Conservation (phyloP, 2,329 filamentous ascomycete genomes). For the Botrytis fabae region DNA sequence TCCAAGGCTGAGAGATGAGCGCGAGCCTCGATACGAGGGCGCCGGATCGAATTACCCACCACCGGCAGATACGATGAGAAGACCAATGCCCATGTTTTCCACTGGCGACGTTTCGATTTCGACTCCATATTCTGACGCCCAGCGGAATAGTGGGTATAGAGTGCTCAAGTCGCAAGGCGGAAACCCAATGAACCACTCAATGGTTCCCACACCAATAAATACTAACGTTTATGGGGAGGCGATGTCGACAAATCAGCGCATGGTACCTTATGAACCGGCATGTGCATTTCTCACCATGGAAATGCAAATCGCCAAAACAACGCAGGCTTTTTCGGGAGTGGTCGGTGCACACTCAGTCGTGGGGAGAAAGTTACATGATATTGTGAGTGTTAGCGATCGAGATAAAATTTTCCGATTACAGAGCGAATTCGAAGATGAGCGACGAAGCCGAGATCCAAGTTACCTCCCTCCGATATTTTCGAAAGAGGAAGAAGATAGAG, state of each 20-base stretch:
- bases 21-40: constrained; percentile 58
- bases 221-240: constrained; percentile 49
- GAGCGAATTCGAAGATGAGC: constrained; percentile 55
- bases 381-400: constrained; percentile 54
- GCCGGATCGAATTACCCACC: constrained; percentile 37
- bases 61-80: constrained; percentile 41
- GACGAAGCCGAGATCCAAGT: constrained; percentile 55
- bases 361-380: constrained; percentile 54
- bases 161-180: constrained; percentile 54
- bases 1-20: constrained; percentile 73
- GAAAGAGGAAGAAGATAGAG: constrained; percentile 53
- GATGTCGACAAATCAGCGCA: constrained; percentile 34
- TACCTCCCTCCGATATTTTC: constrained; percentile 64
- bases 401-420: constrained; percentile 54
- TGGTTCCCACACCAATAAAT: constrained; percentile 49
- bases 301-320: constrained; percentile 58
- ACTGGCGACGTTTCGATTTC: constrained; percentile 45
- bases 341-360: constrained; percentile 51
- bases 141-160: constrained; percentile 50
- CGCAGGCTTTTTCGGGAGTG: constrained; percentile 55
- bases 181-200: constrained; percentile 45
- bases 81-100: constrained; percentile 54
- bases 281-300: constrained; percentile 58
- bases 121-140: constrained; percentile 48
- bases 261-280: constrained; percentile 51